Conservation (phyloP, 768 basidiomycete genomes). For the Hysterangium stoloniferum region DNA sequence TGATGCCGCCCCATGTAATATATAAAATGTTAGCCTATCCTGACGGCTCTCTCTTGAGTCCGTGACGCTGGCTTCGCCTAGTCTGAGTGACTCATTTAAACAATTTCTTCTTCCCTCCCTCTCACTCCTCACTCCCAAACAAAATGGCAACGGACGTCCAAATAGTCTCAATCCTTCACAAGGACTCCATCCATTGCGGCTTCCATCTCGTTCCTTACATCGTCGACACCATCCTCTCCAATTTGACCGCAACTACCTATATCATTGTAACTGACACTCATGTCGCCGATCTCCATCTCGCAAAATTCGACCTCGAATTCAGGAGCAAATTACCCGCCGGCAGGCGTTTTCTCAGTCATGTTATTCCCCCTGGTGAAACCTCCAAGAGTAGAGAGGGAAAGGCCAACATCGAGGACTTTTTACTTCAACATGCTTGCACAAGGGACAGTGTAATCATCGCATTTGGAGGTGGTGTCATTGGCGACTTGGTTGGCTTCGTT, state of each 20-base stretch:
- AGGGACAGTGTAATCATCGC: constrained; percentile 90
- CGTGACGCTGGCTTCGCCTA: too few relatives aligned
- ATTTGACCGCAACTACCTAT: constrained; percentile 76
- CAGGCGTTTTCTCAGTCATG: constrained; percentile 61
- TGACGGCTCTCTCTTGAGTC: too few relatives aligned
- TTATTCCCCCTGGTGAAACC: constrained; percentile 86
- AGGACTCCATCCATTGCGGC: constrained; percentile 85
- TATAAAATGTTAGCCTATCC: too few relatives aligned
- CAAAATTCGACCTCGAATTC: constrained; percentile 62
- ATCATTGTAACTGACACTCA: constrained; percentile 90
- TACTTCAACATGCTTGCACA: constrained; percentile 82
- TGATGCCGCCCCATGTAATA: too few relatives aligned
- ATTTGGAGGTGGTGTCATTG: constrained; percentile 94
- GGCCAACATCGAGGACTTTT: constrained; percentile 88
- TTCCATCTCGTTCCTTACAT: constrained; percentile 91
- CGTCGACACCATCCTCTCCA: constrained; percentile 57
- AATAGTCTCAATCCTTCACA: constrained; percentile 79
- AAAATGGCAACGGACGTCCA: constrained; percentile 45
- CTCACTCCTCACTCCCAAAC: too few relatives aligned
- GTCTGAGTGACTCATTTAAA: too few relatives aligned
- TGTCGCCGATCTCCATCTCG: constrained; percentile 74
- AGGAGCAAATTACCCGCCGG: constrained; percentile 20
- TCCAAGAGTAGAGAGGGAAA: constrained; percentile 90
- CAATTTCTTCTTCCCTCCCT: too few relatives aligned
- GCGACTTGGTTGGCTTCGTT: constrained; percentile 93